These are phyloP conservation scores for Cordyceps cicadae DNA, from an alignment of 2,329 filamentous ascomycete species.

Conservation along the genomic window DNA sequence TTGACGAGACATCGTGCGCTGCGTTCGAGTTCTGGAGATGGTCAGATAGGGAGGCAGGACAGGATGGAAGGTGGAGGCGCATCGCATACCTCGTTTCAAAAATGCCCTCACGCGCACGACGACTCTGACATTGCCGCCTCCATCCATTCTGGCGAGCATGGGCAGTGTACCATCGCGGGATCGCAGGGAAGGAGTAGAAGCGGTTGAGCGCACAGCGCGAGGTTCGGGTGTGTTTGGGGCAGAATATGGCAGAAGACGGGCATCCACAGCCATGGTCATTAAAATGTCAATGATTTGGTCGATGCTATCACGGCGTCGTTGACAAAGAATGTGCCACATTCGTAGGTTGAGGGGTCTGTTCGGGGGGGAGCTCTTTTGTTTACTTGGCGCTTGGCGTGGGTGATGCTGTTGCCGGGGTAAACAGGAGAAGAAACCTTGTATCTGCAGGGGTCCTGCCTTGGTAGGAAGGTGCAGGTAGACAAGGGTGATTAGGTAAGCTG, in stretches of 20 bases:
- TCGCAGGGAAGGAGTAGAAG: slow-evolving; percentile 70
- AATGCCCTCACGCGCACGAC: slow-evolving; percentile 76
- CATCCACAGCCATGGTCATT: slow-evolving; percentile 33
- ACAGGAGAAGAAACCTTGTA: slow-evolving; percentile 8
- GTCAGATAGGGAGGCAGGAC: slow-evolving; percentile 10
- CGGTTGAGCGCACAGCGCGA: slow-evolving; percentile 50
- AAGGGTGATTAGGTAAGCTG: not conserved
- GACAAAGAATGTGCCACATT: slow-evolving; percentile 34
- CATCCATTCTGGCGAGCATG: slow-evolving; percentile 46
- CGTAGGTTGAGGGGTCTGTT: not conserved
- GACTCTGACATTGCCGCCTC: slow-evolving; percentile 71
- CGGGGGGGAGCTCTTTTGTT: slow-evolving; percentile 21
- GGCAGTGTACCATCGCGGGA: slow-evolving; percentile 61
- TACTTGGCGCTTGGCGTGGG: slow-evolving; percentile 21
- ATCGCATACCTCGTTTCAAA: slow-evolving; percentile 60
- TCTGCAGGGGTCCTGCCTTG: not conserved
- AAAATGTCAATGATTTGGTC: slow-evolving; percentile 32
- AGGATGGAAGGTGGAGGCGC: slow-evolving; percentile 13
- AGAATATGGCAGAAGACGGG: slow-evolving; percentile 38
- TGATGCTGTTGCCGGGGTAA: slow-evolving; percentile 25
- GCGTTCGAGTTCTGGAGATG: slow-evolving; percentile 64
- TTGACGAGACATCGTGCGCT: slow-evolving; percentile 76
- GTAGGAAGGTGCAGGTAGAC: not conserved
- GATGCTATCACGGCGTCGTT: slow-evolving; percentile 33
- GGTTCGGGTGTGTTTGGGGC: slow-evolving; percentile 23